Evolutionary conservation across 2,329 filamentous ascomycete genomes (phyloP).

Genomic region (Diaporthe velutina): DNA sequence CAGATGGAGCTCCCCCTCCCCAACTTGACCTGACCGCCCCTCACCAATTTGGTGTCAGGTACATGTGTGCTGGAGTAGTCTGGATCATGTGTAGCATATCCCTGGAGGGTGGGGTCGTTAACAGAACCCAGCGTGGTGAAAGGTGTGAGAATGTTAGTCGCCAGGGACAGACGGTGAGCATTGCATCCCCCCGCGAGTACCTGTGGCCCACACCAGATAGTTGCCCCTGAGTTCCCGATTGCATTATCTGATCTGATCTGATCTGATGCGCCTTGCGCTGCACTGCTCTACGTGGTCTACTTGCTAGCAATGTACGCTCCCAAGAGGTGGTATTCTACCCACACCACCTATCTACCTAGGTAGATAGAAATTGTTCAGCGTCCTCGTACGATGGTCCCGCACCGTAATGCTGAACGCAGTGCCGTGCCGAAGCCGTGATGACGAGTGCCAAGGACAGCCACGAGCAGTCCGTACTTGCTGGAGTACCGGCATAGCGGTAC

Average conservation of each 20-base stretch:
- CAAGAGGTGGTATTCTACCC: background rate
- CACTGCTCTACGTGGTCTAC: background rate
- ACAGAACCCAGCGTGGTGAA: background rate
- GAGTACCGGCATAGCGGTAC: background rate
- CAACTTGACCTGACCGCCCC: slow-evolving; percentile 21
- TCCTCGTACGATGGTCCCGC: background rate
- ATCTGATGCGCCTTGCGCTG: background rate
- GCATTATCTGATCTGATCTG: slow-evolving; percentile 12
- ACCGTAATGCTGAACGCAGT: background rate
- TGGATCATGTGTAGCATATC: background rate
- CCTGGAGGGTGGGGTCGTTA: slow-evolving; percentile 11
- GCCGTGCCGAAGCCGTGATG: background rate
- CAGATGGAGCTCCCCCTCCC: slow-evolving; percentile 6
- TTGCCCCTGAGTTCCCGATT: slow-evolving; percentile 1
- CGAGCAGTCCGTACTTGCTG: background rate
- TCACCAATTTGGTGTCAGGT: slow-evolving; percentile 6
- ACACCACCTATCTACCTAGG: background rate
- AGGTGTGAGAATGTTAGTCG: background rate
- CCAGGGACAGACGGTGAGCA: slow-evolving; percentile 15
- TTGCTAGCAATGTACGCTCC: background rate
- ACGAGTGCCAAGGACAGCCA: slow-evolving; percentile 29
- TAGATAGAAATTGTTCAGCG: too few relatives aligned
- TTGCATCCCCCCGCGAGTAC: background rate
- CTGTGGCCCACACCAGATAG: background rate
- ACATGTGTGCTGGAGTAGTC: background rate